Evolutionary conservation across 148 eudicot genomes (phyloP), one percentile per base, ranked within the genome.

Genomic region (Tetragonia tetragonoides): DNA sequence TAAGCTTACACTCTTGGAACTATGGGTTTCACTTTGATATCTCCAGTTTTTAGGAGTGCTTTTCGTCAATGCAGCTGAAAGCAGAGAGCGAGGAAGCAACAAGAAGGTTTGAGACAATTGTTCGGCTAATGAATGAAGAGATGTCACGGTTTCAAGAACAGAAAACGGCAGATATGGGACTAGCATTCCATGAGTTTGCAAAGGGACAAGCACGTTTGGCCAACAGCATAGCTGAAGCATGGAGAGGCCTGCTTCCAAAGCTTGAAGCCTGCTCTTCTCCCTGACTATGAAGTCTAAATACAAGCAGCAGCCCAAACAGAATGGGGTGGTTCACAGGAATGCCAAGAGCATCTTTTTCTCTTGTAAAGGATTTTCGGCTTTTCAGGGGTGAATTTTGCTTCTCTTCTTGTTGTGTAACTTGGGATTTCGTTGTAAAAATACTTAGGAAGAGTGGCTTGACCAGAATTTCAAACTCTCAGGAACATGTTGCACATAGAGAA

Each of bases 101-200:
- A 6, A 90, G 78, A 86, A 87, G 92, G 79, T 95, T 93, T 47
- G 97, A 95, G 85, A 79, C 84, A 18, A 93, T 95, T 54, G 97
- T 90, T 57, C 76, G 81, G 78, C 65, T 85, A 64, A 95, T 95
- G 98, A 89, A 87, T 46, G 95, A 93, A 73, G 99, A 95, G 80
- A 91, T 93, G 75, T 85, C 80, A 47, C 89, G 90, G 21, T 95
- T 93, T 68, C 99, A 95, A 86, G 98, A 95, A 76, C 92, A 95
- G 80, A 95, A 91, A 80, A 95, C 99, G 16, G 62, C 81, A 16
- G 99, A 95, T 62, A 81, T 95, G 89, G 99, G 99, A 70, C 74
- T 85, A 28, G 99, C 97, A n/a, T 95, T 95, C 79, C 99, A 95
- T 75, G 98, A 95, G 85, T 91, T 95, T 72, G 97, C 99, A 2